Conservation (phyloP, 2,329 filamentous ascomycete genomes). For the Colletotrichum sp. region DNA sequence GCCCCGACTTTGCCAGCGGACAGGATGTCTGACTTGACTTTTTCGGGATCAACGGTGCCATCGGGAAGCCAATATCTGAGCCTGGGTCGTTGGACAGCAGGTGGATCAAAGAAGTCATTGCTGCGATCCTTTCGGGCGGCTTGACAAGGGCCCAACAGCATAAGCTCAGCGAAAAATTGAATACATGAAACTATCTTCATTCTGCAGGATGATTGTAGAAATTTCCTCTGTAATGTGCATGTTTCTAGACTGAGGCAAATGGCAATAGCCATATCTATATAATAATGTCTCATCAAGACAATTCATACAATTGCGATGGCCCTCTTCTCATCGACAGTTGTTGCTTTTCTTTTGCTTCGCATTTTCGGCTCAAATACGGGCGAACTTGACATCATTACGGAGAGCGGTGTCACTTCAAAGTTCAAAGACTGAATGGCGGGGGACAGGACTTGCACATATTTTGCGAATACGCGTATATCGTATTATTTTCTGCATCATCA, state of each 20-base stretch:
- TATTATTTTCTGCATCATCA: neutral
- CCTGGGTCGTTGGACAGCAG: slow-evolving; percentile 9
- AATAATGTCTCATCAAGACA: neutral
- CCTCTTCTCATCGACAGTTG: neutral
- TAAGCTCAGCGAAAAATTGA: neutral
- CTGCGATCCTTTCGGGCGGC: neutral
- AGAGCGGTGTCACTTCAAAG: neutral
- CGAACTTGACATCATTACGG: neutral
- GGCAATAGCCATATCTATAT: neutral
- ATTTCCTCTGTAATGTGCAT: neutral
- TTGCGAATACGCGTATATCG: neutral
- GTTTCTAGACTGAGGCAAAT: neutral
- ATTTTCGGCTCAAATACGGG: neutral
- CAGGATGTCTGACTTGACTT: slow-evolving; percentile 23
- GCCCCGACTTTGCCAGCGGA: slow-evolving; percentile 20
- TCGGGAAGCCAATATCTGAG: slow-evolving; percentile 33
- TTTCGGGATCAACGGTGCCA: slow-evolving; percentile 21
- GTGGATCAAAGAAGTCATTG: slow-evolving; percentile 54
- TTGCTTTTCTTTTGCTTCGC: neutral
- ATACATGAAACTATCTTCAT: neutral
- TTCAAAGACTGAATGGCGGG: neutral
- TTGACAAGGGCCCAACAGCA: neutral
- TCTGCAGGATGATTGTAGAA: neutral
- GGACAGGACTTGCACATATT: neutral
- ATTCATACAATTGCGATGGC: neutral